Evolutionary conservation across 129 eudicot species (phyloP).

Genomic region (Logfia minima): DNA sequence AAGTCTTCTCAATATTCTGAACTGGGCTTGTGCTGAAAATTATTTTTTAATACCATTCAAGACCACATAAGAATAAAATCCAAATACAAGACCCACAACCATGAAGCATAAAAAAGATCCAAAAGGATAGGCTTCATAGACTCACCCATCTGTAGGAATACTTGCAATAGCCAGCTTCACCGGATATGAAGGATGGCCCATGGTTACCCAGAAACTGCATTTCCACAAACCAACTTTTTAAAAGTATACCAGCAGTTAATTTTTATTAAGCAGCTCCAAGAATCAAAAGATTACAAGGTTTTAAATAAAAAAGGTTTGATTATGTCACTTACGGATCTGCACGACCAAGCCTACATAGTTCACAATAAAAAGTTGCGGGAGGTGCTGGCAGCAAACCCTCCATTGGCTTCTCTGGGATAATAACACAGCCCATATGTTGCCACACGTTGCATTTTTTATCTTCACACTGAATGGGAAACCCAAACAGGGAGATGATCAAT

Average conservation of each 20-base stretch:
- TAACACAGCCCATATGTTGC: conserved; percentile 89
- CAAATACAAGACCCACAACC: conserved; percentile 8
- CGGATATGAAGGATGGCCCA: conserved; percentile 71
- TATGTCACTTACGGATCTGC: conserved; percentile 91
- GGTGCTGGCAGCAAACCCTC: conserved; percentile 70
- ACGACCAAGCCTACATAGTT: conserved; percentile 80
- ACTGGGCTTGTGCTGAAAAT: conserved; percentile 70
- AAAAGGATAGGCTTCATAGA: background rate
- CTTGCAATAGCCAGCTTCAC: conserved; percentile 72
- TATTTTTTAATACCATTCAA: background rate
- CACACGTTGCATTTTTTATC: conserved; percentile 69
- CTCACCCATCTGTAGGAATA: conserved; percentile 89
- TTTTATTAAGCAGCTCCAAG: background rate
- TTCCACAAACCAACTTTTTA: conserved; percentile 13
- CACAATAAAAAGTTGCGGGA: conserved; percentile 75
- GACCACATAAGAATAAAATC: background rate
- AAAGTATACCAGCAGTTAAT: background rate
- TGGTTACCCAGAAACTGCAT: conserved; percentile 81
- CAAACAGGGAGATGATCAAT: background rate
- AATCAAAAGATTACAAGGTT: background rate
- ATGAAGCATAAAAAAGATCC: background rate
- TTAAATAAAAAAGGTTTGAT: conserved; percentile 5
- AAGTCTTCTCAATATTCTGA: conserved; percentile 76
- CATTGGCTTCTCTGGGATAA: conserved; percentile 75
- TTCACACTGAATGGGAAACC: conserved; percentile 66